Evolutionary conservation across 1,284 basidiomycete species (phyloP).

Genomic region (Coniophora puteana): DNA sequence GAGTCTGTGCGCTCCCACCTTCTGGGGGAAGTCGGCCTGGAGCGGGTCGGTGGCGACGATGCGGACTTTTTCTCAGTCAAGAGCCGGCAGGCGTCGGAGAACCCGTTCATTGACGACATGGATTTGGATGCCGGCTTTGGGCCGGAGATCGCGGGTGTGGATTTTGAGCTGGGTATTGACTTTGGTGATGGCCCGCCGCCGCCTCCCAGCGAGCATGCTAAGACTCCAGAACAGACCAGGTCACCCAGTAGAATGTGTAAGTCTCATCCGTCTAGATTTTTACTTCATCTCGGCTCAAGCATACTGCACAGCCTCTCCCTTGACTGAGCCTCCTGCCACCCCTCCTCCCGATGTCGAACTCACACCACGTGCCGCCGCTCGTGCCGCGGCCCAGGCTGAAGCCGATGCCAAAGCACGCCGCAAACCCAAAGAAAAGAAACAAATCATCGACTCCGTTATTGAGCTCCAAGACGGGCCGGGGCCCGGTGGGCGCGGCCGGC

Average conservation of each 20-base stretch:
- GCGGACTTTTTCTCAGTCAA: conserved; percentile 58
- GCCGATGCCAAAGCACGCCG: conserved; percentile 41
- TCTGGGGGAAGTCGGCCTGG: too few species aligned
- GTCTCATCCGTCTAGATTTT: conserved; percentile 22
- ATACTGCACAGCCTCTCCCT: conserved; percentile 56
- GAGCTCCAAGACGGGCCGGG: conserved; percentile 77
- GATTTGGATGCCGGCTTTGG: conserved; percentile 58
- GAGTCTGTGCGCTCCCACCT: conserved; percentile 62
- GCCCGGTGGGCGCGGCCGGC: conserved; percentile 50
- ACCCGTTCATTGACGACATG: conserved; percentile 57
- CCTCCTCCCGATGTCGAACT: conserved; percentile 54
- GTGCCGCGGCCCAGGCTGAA: conserved; percentile 34
- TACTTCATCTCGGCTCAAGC: conserved; percentile 8
- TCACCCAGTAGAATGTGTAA: conserved; percentile 68
- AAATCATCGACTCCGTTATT: conserved; percentile 79
- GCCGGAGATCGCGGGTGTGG: conserved; percentile 43
- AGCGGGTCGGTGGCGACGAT: conserved; percentile 40
- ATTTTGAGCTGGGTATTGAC: conserved; percentile 69
- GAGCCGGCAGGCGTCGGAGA: conserved; percentile 61
- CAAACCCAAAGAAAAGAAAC: conserved; percentile 67
- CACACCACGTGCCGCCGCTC: conserved; percentile 41
- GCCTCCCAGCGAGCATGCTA: conserved; percentile 37
- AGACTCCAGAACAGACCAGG: conserved; percentile 54
- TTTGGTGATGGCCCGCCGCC: conserved; percentile 59
- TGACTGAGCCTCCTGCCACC: conserved; percentile 66